These are phyloP conservation scores for Castanea crenata DNA, from an alignment of 306 rosid genomes.

Conservation along the genomic window DNA sequence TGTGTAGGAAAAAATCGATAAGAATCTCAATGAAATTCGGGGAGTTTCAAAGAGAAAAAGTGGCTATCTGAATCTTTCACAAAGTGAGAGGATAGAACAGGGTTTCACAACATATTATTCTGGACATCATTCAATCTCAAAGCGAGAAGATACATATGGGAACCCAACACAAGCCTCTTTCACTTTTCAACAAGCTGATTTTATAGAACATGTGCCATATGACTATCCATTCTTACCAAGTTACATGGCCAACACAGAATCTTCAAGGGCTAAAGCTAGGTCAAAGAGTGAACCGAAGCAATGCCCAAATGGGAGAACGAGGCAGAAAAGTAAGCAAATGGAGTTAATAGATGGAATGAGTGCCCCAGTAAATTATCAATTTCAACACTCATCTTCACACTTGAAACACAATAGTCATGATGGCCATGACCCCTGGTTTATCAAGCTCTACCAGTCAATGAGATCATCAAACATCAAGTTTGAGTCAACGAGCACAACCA, in stretches of 20 bases:
- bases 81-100: slow-evolving; percentile 30
- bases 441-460: slow-evolving; percentile 37
- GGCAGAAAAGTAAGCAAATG: slow-evolving; percentile 36
- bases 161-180: slow-evolving; percentile 31
- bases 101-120: slow-evolving; percentile 38
- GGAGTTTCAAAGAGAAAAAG: slow-evolving; percentile 46
- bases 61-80: slow-evolving; percentile 42
- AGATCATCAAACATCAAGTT: slow-evolving; percentile 26
- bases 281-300: slow-evolving; percentile 87
- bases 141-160: slow-evolving; percentile 24
- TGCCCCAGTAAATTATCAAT: slow-evolving; percentile 34
- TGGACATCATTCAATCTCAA: slow-evolving; percentile 35
- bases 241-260: slow-evolving; percentile 72
- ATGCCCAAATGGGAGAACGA: slow-evolving; percentile 45
- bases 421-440: slow-evolving; percentile 47
- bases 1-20: slow-evolving; percentile 39
- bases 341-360: slow-evolving; percentile 22
- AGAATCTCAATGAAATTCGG: slow-evolving; percentile 36
- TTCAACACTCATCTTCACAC: slow-evolving; percentile 30
- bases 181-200: slow-evolving; percentile 34
- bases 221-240: slow-evolving; percentile 47
- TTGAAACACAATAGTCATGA: slow-evolving; percentile 34
- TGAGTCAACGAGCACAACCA: slow-evolving; percentile 21
- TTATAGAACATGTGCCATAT: slow-evolving; percentile 7
- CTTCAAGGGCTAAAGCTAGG: slow-evolving; percentile 73